Conservation (phyloP, 2,329 filamentous ascomycete genomes). For the Cladosporium phlei region DNA sequence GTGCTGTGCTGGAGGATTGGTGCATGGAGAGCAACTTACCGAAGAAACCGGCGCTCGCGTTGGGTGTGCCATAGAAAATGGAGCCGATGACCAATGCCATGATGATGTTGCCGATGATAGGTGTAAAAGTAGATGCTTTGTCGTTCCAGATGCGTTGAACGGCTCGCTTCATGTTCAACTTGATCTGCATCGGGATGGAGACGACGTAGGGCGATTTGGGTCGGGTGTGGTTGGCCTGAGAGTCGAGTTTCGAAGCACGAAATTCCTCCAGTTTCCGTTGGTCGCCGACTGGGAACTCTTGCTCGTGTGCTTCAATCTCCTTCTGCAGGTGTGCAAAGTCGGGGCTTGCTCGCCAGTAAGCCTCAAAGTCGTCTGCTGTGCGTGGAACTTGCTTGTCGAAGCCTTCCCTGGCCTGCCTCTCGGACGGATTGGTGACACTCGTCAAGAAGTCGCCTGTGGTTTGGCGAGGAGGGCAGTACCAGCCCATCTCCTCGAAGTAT, state of each 20-base stretch:
- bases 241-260: slow-evolving; percentile 46
- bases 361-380: slow-evolving; percentile 65
- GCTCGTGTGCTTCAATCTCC: slow-evolving; percentile 51
- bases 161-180: slow-evolving; percentile 46
- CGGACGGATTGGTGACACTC: slow-evolving; percentile 60
- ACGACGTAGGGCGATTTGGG: slow-evolving; percentile 56
- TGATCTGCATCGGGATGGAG: slow-evolving; percentile 51
- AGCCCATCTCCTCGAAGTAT: slow-evolving; percentile 67
- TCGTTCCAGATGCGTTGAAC: slow-evolving; percentile 52
- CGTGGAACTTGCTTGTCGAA: slow-evolving; percentile 60
- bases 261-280: slow-evolving; percentile 40
- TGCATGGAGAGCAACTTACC: too few relatives aligned
- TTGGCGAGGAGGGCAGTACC: slow-evolving; percentile 61
- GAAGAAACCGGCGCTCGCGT: slow-evolving; percentile 50
- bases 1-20: too few relatives aligned
- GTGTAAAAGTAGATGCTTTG: slow-evolving; percentile 44
- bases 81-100: slow-evolving; percentile 59
- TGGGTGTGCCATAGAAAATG: slow-evolving; percentile 52
- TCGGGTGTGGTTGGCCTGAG: slow-evolving; percentile 51
- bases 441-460: slow-evolving; percentile 68
- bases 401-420: slow-evolving; percentile 53
- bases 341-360: slow-evolving; percentile 44
- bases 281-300: slow-evolving; percentile 42
- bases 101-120: slow-evolving; percentile 47
- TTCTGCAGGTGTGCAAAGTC: slow-evolving; percentile 41